Evolutionary conservation across 768 basidiomycete genomes (phyloP), one percentile per base, ranked within the genome.

Genomic region (Boletus reticulatus): DNA sequence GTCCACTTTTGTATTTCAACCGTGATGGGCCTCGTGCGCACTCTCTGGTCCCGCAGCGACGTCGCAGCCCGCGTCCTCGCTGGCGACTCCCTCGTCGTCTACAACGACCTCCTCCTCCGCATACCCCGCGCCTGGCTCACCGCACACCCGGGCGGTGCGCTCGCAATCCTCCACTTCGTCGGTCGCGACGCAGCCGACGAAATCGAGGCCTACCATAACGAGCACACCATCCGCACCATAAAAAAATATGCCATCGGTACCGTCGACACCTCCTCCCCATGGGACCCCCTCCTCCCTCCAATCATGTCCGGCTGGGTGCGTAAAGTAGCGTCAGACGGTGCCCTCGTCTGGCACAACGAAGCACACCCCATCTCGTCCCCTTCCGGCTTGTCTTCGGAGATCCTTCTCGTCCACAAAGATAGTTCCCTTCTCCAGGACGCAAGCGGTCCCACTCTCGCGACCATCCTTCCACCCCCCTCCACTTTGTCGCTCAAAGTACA

Each of bases 161-260:
- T 98, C 47, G 81, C 94, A 14, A 83, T 99, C 54, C 84, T 96
- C 24, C 97, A 99, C 73, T 98, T 94, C 64, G 85, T 98, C 41
- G 97, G 96, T 4, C 82, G 96, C 52, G 95, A 99, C 68, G 95
- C 96, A 0, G 83, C 92, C 0, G 90, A 96, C 75, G 97, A 99
- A 71, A 90, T 98, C 34, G 83, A 92, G 58, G 96, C 94, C 20
- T 98, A 90, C 74, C 97, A 99, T 68, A 77, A 78, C 8, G 79
- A 83, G 37, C 52, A 62, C 44, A 68, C 70, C 19, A 42, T 67
- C 45, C 59, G 53, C n/a, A 64, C 58, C 65, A 70, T 72, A 19
- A 70, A 56, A 27, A 62, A 59, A 17, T 96, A 86, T 67, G 80
- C 82, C 50, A 76, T 94, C 22, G 95, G 88, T 24, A 78, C 76